Evolutionary conservation across 2,329 filamentous ascomycete species (phyloP), one percentile per base, ranked within the genome.

Genomic region (Diplocarpon rosae): DNA sequence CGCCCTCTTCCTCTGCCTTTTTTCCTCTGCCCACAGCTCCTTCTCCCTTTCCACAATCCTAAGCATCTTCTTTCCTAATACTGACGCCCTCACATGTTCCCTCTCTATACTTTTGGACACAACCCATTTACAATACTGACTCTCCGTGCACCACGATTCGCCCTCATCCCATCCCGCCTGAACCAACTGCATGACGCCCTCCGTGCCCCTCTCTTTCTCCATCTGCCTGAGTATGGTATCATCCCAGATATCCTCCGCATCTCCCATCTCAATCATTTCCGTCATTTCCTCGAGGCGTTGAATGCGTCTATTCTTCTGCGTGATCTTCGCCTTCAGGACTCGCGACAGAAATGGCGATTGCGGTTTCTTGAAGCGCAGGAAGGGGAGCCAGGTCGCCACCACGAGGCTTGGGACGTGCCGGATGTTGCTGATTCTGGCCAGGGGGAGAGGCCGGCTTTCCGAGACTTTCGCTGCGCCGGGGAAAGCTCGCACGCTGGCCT

Each of bases 351-450:
- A 62, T 0, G 59, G 58, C 2, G 80, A 72, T 60, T 88, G 80
- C 4, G 79, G 78, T 60, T 83, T 84, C 50, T 66, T 70, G 36
- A 81, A 63, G 30, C 84, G 76, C 24, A 90, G 61, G 56, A 88
- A 82, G 0, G 82, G 75, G 17, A 79, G 62, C 20, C 69, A 70
- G 2, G 69, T 67, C 2, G 78, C 69, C 3, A 73, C 70, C 28
- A 72, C 65, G 1, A 65, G 15, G 30, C 20, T 64, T 1, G 84
- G 84, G 2, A 85, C 68, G 37, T 72, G 69, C 16, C 81, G 72
- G 8, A 62, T 63, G 9, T 72, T 73, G 6, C 63, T 63, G 1
- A 84, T 65, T 16, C 66, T 59, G 2, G 64, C 54, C 2, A 66
- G 64, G 0, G 77, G 76, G 0, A 66, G 67, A 2, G 76, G 73